These are phyloP conservation scores for Coemansia sp. DNA, from an alignment of 192 early-diverging fungal genomes.

Conservation along the genomic window DNA sequence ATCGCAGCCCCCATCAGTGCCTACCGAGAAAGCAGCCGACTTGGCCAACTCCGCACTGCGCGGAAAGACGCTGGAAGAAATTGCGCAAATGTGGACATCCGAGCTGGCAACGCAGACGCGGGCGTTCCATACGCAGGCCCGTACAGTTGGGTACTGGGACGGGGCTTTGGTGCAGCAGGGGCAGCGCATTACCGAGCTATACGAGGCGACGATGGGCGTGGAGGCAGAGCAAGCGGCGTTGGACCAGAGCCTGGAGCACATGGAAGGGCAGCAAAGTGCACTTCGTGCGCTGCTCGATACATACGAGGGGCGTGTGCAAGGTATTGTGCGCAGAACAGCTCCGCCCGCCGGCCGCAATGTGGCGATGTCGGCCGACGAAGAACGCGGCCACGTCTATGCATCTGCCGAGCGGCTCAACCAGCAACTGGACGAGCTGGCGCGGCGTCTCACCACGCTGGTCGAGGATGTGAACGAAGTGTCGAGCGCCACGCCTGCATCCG, in stretches of 20 bases:
- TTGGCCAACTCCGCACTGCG: constrained; percentile 42
- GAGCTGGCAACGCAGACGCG: constrained; percentile 77
- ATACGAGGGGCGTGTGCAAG: constrained; percentile 67
- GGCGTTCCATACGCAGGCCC: constrained; percentile 85
- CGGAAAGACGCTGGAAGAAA: constrained; percentile 84
- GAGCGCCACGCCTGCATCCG: constrained; percentile 14
- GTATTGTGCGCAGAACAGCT: constrained; percentile 55
- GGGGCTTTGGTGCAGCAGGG: constrained; percentile 81
- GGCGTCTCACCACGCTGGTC: constrained; percentile 76
- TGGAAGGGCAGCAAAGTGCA: constrained; percentile 83
- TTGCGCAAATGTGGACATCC: constrained; percentile 85
- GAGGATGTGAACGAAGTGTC: constrained; percentile 78
- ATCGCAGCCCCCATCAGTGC: not conserved
- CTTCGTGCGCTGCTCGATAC: constrained; percentile 72
- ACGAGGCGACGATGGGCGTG: constrained; percentile 69
- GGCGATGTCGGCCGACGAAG: constrained; percentile 70
- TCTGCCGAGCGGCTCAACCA: constrained; percentile 83
- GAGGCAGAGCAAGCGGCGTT: constrained; percentile 78
- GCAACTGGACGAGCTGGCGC: constrained; percentile 84
- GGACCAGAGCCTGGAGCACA: constrained; percentile 81
- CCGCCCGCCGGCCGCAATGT: constrained; percentile 44
- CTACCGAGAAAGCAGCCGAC: constrained; percentile 47
- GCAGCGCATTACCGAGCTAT: constrained; percentile 73
- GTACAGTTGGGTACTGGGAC: constrained; percentile 85
- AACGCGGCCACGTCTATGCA: constrained; percentile 82